Base-by-base conservation (phyloP, 1,284 basidiomycete species). In the Cutaneotrichosporon daszewskae region DNA sequence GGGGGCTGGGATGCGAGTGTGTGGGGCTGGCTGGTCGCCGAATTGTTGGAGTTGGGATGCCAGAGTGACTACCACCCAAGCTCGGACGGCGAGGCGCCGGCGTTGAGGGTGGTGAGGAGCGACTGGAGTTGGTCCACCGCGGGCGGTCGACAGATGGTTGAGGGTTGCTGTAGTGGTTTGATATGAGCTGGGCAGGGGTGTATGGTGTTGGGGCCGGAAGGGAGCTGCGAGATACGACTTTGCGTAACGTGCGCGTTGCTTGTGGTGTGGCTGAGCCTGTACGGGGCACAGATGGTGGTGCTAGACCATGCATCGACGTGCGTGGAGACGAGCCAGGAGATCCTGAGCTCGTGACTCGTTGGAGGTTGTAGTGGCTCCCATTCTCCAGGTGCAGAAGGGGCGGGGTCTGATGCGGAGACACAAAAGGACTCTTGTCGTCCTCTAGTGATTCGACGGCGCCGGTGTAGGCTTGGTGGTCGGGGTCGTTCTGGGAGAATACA, bases 381-480 rank as follows among this genome's bases (percentile, higher is more conserved):
- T n/a, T n/a, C n/a, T n/a, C n/a, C n/a, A n/a, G n/a, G n/a, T n/a
- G n/a, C n/a, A n/a, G n/a, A n/a, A n/a, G n/a, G n/a, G n/a, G n/a
- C n/a, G n/a, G n/a, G n/a, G n/a, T n/a, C n/a, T n/a, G n/a, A n/a
- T n/a, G n/a, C n/a, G n/a, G n/a, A n/a, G n/a, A n/a, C n/a, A n/a
- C n/a, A n/a, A n/a, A n/a, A n/a, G n/a, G n/a, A n/a, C n/a, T n/a
- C 16, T 40, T 37, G 32, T 40, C 47, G 32, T 62, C 58, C 13
- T 49, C 41, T 8, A 64, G 39, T 18, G 59, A 35, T 35, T 64
- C 63, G 10, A 59, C n/a, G n/a, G n/a, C n/a, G n/a, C n/a, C n/a
- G n/a, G n/a, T n/a, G n/a, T n/a, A n/a, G n/a, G n/a, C n/a, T n/a
- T n/a, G n/a, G 35, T 47, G 17, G 23, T 51, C 41, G 4, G 47